Base-by-base conservation (phyloP, 345 rosid genomes). In the Eucalyptus curtisii region DNA sequence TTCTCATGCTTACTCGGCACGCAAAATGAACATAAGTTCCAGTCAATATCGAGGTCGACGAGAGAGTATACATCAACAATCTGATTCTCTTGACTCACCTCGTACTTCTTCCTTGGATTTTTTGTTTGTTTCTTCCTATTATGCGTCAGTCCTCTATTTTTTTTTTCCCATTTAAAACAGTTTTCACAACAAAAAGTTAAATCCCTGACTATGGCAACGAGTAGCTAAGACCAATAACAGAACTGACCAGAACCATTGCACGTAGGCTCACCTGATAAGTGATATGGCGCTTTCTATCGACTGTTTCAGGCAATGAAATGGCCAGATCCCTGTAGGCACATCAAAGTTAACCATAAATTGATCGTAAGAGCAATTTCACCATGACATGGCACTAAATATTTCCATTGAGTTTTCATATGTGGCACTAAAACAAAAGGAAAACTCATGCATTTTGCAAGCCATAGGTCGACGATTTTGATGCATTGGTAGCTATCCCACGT, bases 91-190 rank as follows among this genome's bases (percentile, higher is more conserved):
- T 48, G 25, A 79, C 37, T 22, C 94, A 95, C 97, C 97, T 95
- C 89, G 93, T 95, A 93, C 71, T 96, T 97, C 95, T 94, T 96
- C 90, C 99, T 94, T 13, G 98, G 99, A 89, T 96, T 96, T 89
- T 96, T 97, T 7, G 6, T 57, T 16, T 89, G 90, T 93, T 92
- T 97, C 93, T 93, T 95, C 64, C 96, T 95, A 5, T 88, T 86
- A 48, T 94, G 96, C 20, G 96, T 96, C 88, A 96, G 90, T 88
- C 99, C 98, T 92, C 94, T 95, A 91, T 40, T 40, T 40, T n/a
- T 96, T 95, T 89, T 90, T 91, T 85, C 88, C 90, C 64, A 96
- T 97, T 99, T 95, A 92, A 71, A 19, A 37, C 31, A 42, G 13
- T 88, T 87, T 87, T 87, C 80, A 42, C 42, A 86, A 40, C 71